phyloP scores from a whole-genome alignment of 371 early-diverging fungal species.

The Mortierella polycephala region DNA sequence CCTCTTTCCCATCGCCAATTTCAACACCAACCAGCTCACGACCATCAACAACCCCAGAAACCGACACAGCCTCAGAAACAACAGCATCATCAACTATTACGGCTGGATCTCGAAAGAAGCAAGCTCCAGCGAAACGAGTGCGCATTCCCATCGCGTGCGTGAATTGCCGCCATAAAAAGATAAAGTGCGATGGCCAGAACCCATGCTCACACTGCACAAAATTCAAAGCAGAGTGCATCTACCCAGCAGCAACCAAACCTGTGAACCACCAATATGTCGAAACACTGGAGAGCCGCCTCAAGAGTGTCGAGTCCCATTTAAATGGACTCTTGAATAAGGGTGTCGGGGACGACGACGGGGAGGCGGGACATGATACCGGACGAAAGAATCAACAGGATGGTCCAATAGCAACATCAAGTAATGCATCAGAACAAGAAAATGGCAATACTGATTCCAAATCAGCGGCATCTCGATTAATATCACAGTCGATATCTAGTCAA shows the following conservation, averaged over 20 bases:
- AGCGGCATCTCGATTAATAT: too few species aligned
- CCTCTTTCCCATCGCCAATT: too few species aligned
- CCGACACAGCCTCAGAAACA: conserved; percentile 3
- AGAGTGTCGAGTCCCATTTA: conserved; percentile 37
- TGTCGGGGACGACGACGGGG: neutral
- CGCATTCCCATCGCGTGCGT: conserved; percentile 72
- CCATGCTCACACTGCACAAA: conserved; percentile 71
- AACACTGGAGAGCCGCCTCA: conserved; percentile 38
- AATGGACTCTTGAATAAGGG: conserved; percentile 21
- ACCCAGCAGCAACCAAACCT: conserved; percentile 55
- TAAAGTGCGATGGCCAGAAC: conserved; percentile 70
- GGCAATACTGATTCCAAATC: too few species aligned
- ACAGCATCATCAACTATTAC: neutral
- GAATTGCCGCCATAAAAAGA: conserved; percentile 69
- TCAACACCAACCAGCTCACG: too few species aligned
- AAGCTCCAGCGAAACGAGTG: conserved; percentile 56
- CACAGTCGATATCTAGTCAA: too few species aligned
- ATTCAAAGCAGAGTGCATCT: conserved; percentile 58
- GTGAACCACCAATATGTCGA: conserved; percentile 51
- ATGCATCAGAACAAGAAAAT: too few species aligned
- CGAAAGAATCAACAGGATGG: neutral
- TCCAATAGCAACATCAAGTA: neutral
- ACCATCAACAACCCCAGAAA: conserved; percentile 4
- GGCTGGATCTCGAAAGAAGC: neutral
- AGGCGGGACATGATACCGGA: neutral